Evolutionary conservation across 176 grass and related monocot species (phyloP).

Genomic region (Oryza glaberrima): DNA sequence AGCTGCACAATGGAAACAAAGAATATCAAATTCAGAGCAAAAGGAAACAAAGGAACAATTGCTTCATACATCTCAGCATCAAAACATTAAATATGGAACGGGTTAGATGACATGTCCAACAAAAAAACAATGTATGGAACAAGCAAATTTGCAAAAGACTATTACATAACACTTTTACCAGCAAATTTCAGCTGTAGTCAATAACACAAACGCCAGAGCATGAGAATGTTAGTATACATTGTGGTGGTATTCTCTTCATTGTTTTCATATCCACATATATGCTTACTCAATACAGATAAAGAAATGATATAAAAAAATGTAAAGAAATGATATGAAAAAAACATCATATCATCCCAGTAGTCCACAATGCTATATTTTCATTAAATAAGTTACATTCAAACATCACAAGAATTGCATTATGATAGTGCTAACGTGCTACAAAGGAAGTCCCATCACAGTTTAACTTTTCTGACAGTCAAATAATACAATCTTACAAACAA

Average conservation of each 20-base stretch:
- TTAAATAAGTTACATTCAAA: background rate
- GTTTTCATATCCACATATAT: background rate
- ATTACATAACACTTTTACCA: background rate
- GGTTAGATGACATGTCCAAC: conserved; percentile 2
- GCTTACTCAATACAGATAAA: background rate
- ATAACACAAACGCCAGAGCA: background rate
- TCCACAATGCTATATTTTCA: background rate
- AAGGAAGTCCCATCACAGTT: background rate
- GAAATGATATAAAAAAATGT: background rate
- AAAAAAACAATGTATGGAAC: background rate
- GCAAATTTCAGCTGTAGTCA: background rate
- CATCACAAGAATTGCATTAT: background rate
- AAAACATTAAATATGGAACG: conserved; percentile 22
- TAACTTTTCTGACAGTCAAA: background rate
- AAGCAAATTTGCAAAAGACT: background rate
- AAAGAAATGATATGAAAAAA: too few species aligned
- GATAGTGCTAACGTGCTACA: background rate
- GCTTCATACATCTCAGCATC: conserved; percentile 12
- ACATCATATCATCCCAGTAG: background rate
- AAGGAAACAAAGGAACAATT: conserved; percentile 28
- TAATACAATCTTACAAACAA: background rate
- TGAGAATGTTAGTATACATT: background rate
- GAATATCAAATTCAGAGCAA: conserved; percentile 23
- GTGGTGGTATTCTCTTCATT: background rate
- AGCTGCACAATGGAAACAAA: conserved; percentile 65